Conservation (phyloP, 495 filamentous ascomycete genomes). For the Gamarada debralockiae region DNA sequence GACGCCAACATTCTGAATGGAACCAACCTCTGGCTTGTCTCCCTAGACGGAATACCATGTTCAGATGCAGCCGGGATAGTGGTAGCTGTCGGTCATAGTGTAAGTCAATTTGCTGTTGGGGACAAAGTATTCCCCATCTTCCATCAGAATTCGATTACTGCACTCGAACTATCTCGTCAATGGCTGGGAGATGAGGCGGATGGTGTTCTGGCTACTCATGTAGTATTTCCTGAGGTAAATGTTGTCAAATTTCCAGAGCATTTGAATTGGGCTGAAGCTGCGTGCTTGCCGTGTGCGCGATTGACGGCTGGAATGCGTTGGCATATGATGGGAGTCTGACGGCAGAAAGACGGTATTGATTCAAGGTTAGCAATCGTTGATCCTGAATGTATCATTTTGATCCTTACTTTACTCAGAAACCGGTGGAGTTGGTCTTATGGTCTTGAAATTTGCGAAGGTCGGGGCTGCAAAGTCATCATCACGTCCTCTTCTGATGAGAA, state of each 20-base stretch:
- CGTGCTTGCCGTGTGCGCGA: constrained; percentile 31
- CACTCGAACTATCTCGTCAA: constrained; percentile 51
- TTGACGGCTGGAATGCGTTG: constrained; percentile 39
- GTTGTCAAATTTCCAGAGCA: constrained; percentile 28
- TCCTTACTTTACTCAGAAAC: constrained; percentile 34
- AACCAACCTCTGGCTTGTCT: constrained; percentile 2
- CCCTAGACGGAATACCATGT: constrained; percentile 11
- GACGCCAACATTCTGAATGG: constrained; percentile 1
- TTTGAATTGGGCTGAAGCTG: constrained; percentile 28
- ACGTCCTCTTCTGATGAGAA: constrained; percentile 70
- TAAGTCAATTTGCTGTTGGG: not conserved
- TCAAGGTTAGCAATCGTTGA: constrained; percentile 20
- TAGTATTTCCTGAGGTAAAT: constrained; percentile 20
- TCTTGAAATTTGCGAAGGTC: constrained; percentile 68
- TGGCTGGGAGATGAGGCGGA: constrained; percentile 6
- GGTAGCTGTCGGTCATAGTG: constrained; percentile 6
- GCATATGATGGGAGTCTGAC: constrained; percentile 29
- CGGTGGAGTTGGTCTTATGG: constrained; percentile 77
- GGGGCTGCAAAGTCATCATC: no score
- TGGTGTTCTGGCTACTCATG: constrained; percentile 21
- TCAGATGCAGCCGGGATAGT: constrained; percentile 21
- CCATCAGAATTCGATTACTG: constrained; percentile 1
- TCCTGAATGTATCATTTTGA: not conserved
- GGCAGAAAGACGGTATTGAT: constrained; percentile 29
- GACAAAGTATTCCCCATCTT: constrained; percentile 3